These are phyloP conservation scores for Terfezia claveryi DNA, from an alignment of 495 filamentous ascomycete species.

Conservation along the genomic window DNA sequence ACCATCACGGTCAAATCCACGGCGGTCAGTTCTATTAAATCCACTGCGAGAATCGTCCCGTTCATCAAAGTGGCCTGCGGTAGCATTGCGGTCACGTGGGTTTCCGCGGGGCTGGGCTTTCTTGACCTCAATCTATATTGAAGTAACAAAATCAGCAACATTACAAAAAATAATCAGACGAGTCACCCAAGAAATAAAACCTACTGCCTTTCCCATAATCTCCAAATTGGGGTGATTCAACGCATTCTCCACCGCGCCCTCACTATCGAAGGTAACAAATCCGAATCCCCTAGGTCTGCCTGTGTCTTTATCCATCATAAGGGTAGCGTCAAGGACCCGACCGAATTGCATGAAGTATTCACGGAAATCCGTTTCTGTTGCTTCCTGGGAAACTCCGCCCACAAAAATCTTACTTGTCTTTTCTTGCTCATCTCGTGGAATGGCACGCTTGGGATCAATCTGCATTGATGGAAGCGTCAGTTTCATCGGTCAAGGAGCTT, in stretches of 20 bases:
- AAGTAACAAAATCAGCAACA: background rate
- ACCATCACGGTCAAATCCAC: slow-evolving; percentile 14
- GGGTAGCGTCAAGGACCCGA: slow-evolving; percentile 82
- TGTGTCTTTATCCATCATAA: slow-evolving; percentile 99
- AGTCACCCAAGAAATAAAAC: background rate
- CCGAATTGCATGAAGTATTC: slow-evolving; percentile 93
- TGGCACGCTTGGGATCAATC: slow-evolving; percentile 97
- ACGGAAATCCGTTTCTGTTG: slow-evolving; percentile 83
- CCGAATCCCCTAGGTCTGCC: slow-evolving; percentile 88
- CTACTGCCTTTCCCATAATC: slow-evolving; percentile 63
- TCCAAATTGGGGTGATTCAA: slow-evolving; percentile 54
- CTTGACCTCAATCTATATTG: slow-evolving; percentile 64
- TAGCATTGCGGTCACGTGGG: slow-evolving; percentile 39
- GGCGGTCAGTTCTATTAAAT: slow-evolving; percentile 23
- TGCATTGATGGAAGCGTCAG: slow-evolving; percentile 16
- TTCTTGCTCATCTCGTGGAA: slow-evolving; percentile 93
- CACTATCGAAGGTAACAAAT: slow-evolving; percentile 97
- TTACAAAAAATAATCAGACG: background rate
- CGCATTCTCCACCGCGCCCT: slow-evolving; percentile 81
- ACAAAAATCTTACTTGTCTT: slow-evolving; percentile 97
- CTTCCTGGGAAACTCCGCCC: slow-evolving; percentile 90
- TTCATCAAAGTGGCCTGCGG: slow-evolving; percentile 24
- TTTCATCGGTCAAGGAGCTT: slow-evolving; percentile 2
- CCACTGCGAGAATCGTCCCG: slow-evolving; percentile 43
- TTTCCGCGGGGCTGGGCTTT: slow-evolving; percentile 92